Evolutionary conservation across 2,329 filamentous ascomycete species (phyloP), one percentile per base, ranked within the genome.

Genomic region (Microsporum ferrugineum): DNA sequence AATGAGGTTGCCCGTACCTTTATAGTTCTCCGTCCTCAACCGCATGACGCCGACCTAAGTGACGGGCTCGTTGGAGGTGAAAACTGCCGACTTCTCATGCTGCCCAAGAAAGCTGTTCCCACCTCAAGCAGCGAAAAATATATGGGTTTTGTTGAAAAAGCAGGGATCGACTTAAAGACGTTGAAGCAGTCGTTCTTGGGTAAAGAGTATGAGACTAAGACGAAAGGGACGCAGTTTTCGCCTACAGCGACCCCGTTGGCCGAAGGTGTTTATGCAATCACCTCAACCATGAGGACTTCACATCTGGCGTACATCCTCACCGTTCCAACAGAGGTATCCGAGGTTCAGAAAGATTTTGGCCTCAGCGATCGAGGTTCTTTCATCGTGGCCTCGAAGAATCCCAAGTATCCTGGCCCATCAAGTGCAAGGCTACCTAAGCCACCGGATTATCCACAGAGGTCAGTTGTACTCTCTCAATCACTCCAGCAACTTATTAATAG

Each of bases 71-170:
- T 86, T 57, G 77, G 80, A 62, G 80, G 80, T 3, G 77, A 80
- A 10, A 73, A 87, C 70, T 87, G 85, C 62, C 84, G 91, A 12
- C 76, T 96, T 2, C 77, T 95, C 58, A 85, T 87, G 0, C 75
- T 96, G 17, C 91, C 91, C 0, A 96, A 96, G 75, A 96, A 96
- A 72, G 82, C 84, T 1, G 82, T 94, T 7, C 91, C 91, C 0
- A 81, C 81, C 59, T 86, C 82, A 23, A 82, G 82, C 12, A 76
- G 76, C 8, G 89, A 95, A 66, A 78, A 84, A 8, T 91, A 89
- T 75, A 87, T 94, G 80, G 83, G 83, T 0, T 95, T 95, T 71
- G 88, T 95, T 1, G 88, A 95, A 70, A 91, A 91, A 72, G 77
- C 83, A 0, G 80, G 83, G 4, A 77, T 79, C 0, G 83, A 82